Base-by-base conservation (phyloP, 805 yeast genomes). In the Kluyveromyces dobzhanskii region DNA sequence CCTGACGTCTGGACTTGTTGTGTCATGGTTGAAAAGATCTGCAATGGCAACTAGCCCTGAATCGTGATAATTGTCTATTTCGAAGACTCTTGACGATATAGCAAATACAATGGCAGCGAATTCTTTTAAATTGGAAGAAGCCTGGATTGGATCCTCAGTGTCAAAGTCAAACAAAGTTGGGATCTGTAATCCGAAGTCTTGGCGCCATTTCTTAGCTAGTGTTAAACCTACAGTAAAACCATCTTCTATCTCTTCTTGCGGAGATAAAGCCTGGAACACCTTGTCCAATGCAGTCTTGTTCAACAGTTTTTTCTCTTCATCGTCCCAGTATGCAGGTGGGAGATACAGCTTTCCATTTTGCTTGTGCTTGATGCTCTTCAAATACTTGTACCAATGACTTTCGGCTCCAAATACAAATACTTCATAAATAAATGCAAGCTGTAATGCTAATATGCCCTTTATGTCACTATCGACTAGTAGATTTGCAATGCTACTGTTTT, bases 31-130 rank as follows among this genome's bases (percentile, higher is more conserved):
- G 62, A 87, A 85, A 26, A 90, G 63, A 60, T 88, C 95, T 0
- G 96, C 97, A 12, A 87, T 85, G 0, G 97, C 96, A 17, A 88
- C 95, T 36, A 90, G 63, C 0, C 84, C 85, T 23, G 80, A 67
- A 24, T 78, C 83, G 49, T 81, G 85, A 54, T 59, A 87, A 36
- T 69, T 68, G 57, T 90, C 97, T 21, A 88, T 75, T 30, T 77
- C 78, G 56, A 90, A 88, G 1, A 88, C 87, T 44, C 96, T 69
- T 1, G 92, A 76, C 0, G 88, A 76, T 12, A 85, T 69, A 0
- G 80, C 72, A 50, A 71, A 74, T 4, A 75, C 76, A 2, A 69
- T 66, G 5, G 75, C 70, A 2, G 83, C 77, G 46, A 85, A 84
- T 13, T 56, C 55, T 7, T 56, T 48, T 40, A 73, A 72, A 30